Conservation (phyloP, 2,329 filamentous ascomycete species). For the Nemania sp. region DNA sequence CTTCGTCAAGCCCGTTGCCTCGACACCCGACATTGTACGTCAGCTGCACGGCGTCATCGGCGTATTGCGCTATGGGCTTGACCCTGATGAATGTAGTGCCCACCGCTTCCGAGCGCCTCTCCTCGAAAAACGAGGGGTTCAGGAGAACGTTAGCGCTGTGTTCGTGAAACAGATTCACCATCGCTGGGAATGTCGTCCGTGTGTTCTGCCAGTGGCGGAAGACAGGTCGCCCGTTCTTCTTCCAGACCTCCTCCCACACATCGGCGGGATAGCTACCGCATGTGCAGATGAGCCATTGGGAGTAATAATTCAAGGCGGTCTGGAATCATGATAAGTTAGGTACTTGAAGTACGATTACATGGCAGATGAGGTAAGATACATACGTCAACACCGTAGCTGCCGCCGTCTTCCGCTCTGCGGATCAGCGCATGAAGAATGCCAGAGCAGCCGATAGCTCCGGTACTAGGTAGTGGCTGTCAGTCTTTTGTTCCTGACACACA, state of each 20-base stretch:
- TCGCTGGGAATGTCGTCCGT: too few relatives aligned
- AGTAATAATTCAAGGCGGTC: constrained; percentile 47
- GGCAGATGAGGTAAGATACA: constrained; percentile 34
- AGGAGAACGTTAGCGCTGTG: too few relatives aligned
- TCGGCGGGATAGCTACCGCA: constrained; percentile 44
- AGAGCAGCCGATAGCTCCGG: constrained; percentile 46
- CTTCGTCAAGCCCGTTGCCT: too few relatives aligned
- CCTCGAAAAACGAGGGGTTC: too few relatives aligned
- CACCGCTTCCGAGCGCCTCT: too few relatives aligned
- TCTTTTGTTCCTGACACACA: too few relatives aligned
- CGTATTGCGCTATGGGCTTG: too few relatives aligned
- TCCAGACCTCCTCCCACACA: constrained; percentile 23
- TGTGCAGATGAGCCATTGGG: constrained; percentile 45
- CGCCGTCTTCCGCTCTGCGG: constrained; percentile 43
- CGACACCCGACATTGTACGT: too few relatives aligned
- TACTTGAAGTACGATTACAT: not conserved
- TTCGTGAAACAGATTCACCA: too few relatives aligned
- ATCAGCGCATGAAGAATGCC: constrained; percentile 48
- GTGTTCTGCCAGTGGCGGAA: constrained; percentile 56
- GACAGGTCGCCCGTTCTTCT: constrained; percentile 47
- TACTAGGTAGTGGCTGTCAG: constrained; percentile 31
- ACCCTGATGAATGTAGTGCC: too few relatives aligned
- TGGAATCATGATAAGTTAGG: not conserved
- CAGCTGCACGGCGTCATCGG: too few relatives aligned
- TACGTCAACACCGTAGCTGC: constrained; percentile 47